Evolutionary conservation across 306 rosid species (phyloP), one percentile per base, ranked within the genome.

Genomic region (Aeschynomene evenia): DNA sequence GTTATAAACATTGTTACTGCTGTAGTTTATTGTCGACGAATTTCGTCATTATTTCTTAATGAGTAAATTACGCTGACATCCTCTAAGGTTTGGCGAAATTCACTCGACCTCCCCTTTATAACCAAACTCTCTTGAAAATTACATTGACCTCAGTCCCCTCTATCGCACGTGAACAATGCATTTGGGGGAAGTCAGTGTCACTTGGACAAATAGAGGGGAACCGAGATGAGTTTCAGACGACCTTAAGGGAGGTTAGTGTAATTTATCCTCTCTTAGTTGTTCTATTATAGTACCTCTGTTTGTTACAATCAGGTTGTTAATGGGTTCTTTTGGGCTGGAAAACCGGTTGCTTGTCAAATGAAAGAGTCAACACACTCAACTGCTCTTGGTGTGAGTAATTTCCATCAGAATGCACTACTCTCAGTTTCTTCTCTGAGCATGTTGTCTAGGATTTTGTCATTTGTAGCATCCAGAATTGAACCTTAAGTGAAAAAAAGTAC

Each of bases 241-340:
- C n/a, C n/a, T n/a, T n/a, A n/a, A n/a, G n/a, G n/a, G n/a, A n/a
- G n/a, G n/a, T n/a, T n/a, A n/a, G n/a, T n/a, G n/a, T n/a, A n/a
- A n/a, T n/a, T n/a, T n/a, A n/a, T n/a, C n/a, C n/a, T n/a, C n/a
- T n/a, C n/a, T n/a, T n/a, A n/a, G n/a, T 54, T 55, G 20, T 20
- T 45, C 49, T 49, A 9, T 46, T 62, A 19, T 78, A 54, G 55
- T 24, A 33, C 54, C 37, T 72, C 51, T 29, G 14, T 54, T 75
- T 63, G 24, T 77, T 52, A 48, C 62, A 45, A 43, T 57, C 91
- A 94, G 99, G 99, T 91, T 82, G 95, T 94, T 24, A 94, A 94
- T 78, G 99, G 99, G 62, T 94, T 91, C 82, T 94, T 94, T 76
- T 90, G 99, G 96, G 97, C 77, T 45, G 99, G 96, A 74, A 87